Evolutionary conservation across 2,329 filamentous ascomycete genomes (phyloP), one percentile per base, ranked within the genome.

Genomic region (Pseudogymnoascus sp.): DNA sequence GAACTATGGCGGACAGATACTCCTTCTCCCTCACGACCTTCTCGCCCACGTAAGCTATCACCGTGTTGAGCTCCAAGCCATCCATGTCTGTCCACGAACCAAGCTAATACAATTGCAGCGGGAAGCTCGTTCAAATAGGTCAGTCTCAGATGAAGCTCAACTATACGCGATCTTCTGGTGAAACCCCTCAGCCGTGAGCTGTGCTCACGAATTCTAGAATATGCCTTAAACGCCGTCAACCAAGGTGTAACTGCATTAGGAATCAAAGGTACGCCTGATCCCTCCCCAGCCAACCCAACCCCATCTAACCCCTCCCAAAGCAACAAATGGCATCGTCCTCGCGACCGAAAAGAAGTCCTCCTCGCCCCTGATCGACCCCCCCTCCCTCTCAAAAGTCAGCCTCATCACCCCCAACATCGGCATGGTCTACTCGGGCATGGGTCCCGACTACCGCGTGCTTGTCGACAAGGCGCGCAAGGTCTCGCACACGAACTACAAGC

Each of bases 261-360:
- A 72, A 99, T 99, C 81, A 99, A 99, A 86, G 93, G 93, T 93
- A 81, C 70, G 77, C 67, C 50, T 26, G 31, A 47, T 29, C 24
- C 50, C 61, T 50, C 40, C 44, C 61, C 8, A 62, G 44, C 37
- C 53, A 47, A 33, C 4, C 42, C 61, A 61, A 13, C 40, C 3
- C 14, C 19, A 42, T 53, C 50, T 64, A 40, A 62, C 19, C 59
- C 33, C 6, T 50, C 19, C 4, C 16, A 44, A 24, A 97, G 95
- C 95, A 71, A 97, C 95, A 71, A 99, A 99, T 79, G 95, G 95
- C 72, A 96, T 99, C 75, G 95, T 99, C 68, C 90, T 99, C 68
- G 95, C 95, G 67, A 99, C 95, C 68, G 95, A 99, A 81, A 99
- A 99, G 86, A 99, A 99, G 80, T 97, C 93, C 50, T 97, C 93